phyloP scores from a whole-genome alignment of 345 rosid species.

The Ricinus communis region DNA sequence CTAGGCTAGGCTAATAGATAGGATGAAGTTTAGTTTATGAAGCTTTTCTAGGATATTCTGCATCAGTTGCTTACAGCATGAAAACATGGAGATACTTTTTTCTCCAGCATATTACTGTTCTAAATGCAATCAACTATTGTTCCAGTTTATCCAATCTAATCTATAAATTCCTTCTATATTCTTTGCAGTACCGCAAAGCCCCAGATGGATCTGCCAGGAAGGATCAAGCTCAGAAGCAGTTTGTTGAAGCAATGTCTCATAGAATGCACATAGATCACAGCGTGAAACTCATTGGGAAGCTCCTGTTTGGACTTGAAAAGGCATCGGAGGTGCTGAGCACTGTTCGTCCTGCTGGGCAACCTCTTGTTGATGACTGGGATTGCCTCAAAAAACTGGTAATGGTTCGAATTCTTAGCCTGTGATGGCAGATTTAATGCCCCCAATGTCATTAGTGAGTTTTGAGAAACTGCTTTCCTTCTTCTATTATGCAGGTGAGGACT shows the following conservation, averaged over 20 bases:
- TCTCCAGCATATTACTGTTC: background rate
- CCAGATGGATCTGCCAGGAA: conserved; percentile 83
- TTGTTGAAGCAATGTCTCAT: conserved; percentile 90
- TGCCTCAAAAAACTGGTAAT: conserved; percentile 81
- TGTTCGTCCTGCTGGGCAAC: conserved; percentile 71
- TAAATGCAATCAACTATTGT: background rate
- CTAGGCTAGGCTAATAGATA: background rate
- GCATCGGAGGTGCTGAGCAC: conserved; percentile 59
- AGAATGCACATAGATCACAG: conserved; percentile 85
- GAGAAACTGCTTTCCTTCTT: background rate
- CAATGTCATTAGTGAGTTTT: background rate
- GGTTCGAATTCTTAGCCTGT: background rate
- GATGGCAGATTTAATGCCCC: background rate
- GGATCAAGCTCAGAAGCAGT: conserved; percentile 70
- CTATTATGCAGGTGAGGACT: conserved; percentile 63
- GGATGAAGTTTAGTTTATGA: background rate
- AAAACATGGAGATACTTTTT: background rate
- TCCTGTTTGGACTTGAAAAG: conserved; percentile 74
- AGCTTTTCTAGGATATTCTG: background rate
- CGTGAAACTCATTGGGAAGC: conserved; percentile 71
- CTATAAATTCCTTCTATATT: background rate
- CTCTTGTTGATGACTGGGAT: conserved; percentile 94
- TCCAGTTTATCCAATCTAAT: background rate
- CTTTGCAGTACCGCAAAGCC: conserved; percentile 77
- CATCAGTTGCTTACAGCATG: background rate